Conservation (phyloP, 2,329 filamentous ascomycete species). For the Ophioceras dolichostomum region DNA sequence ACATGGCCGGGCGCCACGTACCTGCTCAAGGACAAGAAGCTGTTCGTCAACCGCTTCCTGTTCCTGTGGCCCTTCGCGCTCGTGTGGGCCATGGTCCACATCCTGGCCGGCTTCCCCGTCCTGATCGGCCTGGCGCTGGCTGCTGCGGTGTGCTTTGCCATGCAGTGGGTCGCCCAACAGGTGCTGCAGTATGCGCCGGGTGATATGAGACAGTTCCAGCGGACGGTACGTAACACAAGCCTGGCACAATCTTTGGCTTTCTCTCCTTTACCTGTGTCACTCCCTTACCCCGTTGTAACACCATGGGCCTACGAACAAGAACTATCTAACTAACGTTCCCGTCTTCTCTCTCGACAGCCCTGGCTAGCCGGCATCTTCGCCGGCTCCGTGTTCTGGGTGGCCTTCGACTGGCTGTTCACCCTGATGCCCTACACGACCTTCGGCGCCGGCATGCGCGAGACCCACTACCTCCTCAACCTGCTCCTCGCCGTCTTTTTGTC, state of each 20-base stretch:
- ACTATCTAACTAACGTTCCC: constrained; percentile 24
- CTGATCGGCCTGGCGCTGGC: constrained; percentile 66
- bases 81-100: constrained; percentile 56
- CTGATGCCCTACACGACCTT: constrained; percentile 44
- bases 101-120: constrained; percentile 62
- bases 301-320: too few species aligned
- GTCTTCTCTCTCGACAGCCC: constrained; percentile 27
- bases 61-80: constrained; percentile 81
- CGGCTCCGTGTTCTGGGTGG: constrained; percentile 70
- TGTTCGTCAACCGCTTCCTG: constrained; percentile 72
- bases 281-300: too few species aligned
- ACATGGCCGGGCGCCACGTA: constrained; percentile 62
- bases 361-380: constrained; percentile 93
- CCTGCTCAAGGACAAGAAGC: constrained; percentile 64
- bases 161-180: constrained; percentile 70
- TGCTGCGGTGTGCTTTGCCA: constrained; percentile 49
- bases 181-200: constrained; percentile 70
- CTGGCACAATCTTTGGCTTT: constrained; percentile 1
- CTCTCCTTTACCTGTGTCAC: constrained; percentile 11
- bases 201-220: constrained; percentile 83
- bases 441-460: constrained; percentile 33
- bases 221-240: constrained; percentile 49
- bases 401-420: constrained; percentile 60
- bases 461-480: constrained; percentile 67
- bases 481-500: constrained; percentile 52